Evolutionary conservation across 495 filamentous ascomycete species (phyloP).

Genomic region (Thermothielavioides terrestris): DNA sequence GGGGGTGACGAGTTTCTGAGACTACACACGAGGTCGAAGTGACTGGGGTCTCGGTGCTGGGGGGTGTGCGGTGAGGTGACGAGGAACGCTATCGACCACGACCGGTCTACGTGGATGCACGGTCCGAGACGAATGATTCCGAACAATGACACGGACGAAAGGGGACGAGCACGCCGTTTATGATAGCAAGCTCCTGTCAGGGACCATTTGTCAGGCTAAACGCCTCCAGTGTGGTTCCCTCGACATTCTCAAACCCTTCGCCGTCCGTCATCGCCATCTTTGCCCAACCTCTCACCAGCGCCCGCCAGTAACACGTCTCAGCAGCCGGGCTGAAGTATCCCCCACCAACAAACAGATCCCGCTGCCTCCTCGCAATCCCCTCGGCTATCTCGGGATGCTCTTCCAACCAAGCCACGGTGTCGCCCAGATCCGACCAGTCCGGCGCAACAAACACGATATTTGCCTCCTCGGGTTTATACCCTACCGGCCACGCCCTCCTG

Average conservation of each 20-base stretch:
- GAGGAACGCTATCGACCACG: no score
- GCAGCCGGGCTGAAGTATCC: constrained; percentile 45
- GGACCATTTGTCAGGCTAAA: constrained; percentile 27
- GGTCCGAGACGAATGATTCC: not conserved
- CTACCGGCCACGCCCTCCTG: constrained; percentile 27
- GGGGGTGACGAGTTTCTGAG: constrained; percentile 38
- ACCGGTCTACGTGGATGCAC: not conserved
- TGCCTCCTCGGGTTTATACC: constrained; percentile 32
- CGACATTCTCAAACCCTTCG: constrained; percentile 24
- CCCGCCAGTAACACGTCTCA: constrained; percentile 48
- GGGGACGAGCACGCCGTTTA: no score
- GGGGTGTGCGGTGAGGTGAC: no score
- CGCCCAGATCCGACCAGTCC: constrained; percentile 45
- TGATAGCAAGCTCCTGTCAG: no score
- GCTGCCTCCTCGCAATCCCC: constrained; percentile 42
- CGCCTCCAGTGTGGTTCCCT: constrained; percentile 35
- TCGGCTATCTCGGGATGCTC: constrained; percentile 34
- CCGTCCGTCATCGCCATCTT: constrained; percentile 29
- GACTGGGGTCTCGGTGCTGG: not conserved
- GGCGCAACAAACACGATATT: constrained; percentile 46
- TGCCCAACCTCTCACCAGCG: constrained; percentile 40
- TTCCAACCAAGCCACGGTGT: constrained; percentile 35
- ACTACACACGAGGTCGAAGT: no score
- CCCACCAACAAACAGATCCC: constrained; percentile 33
- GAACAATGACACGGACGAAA: no score